Evolutionary conservation across 305 asterid genomes (phyloP).

Genomic region (Solanum hybrid): DNA sequence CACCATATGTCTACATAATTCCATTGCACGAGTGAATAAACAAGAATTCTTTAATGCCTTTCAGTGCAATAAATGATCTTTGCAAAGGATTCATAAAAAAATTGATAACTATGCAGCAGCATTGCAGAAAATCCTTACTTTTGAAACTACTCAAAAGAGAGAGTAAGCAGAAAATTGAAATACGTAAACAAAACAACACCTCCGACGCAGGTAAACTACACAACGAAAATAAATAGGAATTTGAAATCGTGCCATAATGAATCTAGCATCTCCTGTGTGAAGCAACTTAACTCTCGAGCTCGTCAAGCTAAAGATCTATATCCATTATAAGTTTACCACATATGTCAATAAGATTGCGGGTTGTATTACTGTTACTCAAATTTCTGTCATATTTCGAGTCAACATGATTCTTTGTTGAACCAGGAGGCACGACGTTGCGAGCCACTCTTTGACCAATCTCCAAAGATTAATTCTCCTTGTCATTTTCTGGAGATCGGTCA

Average conservation of each 20-base stretch:
- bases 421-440: neutral
- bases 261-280: neutral
- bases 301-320: neutral
- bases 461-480: neutral
- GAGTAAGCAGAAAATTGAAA: neutral
- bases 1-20: neutral
- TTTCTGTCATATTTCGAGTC: neutral
- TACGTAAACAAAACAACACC: neutral
- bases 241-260: neutral
- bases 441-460: neutral
- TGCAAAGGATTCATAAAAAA: neutral
- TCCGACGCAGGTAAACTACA: neutral
- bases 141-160: no score
- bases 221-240: neutral
- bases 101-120: neutral
- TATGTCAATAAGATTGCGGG: neutral
- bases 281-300: neutral
- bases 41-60: neutral
- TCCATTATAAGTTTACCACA: neutral
- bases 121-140: neutral
- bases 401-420: neutral
- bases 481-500: neutral
- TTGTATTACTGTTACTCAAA: neutral
- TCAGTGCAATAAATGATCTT: no score
- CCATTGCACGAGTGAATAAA: neutral